These are phyloP conservation scores for Gryganskiella cystojenkinii DNA, from an alignment of 192 early-diverging fungal species.

Conservation along the genomic window DNA sequence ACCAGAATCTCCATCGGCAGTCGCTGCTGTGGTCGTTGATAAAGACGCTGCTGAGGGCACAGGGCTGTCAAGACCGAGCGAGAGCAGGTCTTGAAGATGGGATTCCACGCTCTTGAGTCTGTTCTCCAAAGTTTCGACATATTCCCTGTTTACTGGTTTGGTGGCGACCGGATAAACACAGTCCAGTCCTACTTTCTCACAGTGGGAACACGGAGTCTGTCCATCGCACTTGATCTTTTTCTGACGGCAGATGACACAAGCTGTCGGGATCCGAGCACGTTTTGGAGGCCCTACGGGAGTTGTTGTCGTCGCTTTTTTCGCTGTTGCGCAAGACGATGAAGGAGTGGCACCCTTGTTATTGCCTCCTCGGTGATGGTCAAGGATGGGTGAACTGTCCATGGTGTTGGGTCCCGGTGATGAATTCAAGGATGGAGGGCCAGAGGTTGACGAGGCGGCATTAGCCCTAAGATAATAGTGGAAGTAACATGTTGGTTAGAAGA, in stretches of 20 bases:
- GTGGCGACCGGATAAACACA: slow-evolving; percentile 41
- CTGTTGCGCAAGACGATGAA: too few relatives aligned
- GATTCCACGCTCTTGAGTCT: slow-evolving; percentile 41
- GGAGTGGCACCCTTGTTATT: too few relatives aligned
- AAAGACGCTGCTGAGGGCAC: too few relatives aligned
- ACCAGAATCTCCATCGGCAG: too few relatives aligned
- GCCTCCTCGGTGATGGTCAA: too few relatives aligned
- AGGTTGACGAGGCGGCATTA: too few relatives aligned
- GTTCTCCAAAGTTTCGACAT: slow-evolving; percentile 43
- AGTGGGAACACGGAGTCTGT: slow-evolving; percentile 52
- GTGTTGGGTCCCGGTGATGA: too few relatives aligned
- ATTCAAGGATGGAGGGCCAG: too few relatives aligned
- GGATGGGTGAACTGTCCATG: too few relatives aligned
- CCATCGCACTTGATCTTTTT: slow-evolving; percentile 59
- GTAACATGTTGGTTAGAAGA: too few relatives aligned
- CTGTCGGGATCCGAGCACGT: slow-evolving; percentile 47
- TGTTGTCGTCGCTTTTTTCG: not conserved
- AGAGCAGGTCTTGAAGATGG: slow-evolving; percentile 19
- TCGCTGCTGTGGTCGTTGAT: too few relatives aligned
- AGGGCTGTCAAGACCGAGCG: not conserved
- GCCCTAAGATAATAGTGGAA: too few relatives aligned
- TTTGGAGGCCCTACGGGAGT: not conserved
- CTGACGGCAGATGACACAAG: slow-evolving; percentile 53
- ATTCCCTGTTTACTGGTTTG: slow-evolving; percentile 45
- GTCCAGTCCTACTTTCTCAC: slow-evolving; percentile 27